These are phyloP conservation scores for Pilasporangium apinafurcum DNA, from an alignment of 352 stramenopile species.

Conservation along the genomic window DNA sequence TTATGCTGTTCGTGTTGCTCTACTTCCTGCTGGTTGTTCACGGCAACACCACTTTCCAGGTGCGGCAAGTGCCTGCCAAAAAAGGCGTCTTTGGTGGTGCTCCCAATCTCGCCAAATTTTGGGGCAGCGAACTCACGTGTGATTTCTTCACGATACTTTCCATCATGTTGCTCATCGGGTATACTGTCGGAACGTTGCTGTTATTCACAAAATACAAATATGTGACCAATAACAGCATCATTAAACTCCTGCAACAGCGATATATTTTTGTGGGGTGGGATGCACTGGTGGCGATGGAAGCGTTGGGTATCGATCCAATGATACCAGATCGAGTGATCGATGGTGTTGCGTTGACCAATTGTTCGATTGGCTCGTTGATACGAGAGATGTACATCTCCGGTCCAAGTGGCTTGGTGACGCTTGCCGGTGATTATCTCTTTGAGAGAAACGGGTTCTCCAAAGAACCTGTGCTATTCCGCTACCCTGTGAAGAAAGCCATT, in stretches of 20 bases:
- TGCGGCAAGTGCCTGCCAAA: conserved; percentile 14
- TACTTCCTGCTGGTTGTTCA: conserved; percentile 26
- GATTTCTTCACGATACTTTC: conserved; percentile 32
- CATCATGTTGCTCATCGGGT: conserved; percentile 19
- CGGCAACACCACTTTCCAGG: conserved; percentile 34
- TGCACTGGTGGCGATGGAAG: conserved; percentile 15
- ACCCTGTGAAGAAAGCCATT: conserved; percentile 1
- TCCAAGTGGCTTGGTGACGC: conserved; percentile 3
- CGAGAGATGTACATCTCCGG: conserved; percentile 3
- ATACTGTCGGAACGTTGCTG: conserved; percentile 16
- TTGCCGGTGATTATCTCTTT: conserved; percentile 8
- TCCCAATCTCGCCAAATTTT: conserved; percentile 28
- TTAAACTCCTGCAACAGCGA: conserved; percentile 36
- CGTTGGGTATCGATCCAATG: conserved; percentile 40
- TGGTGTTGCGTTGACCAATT: conserved; percentile 8
- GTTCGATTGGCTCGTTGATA: conserved; percentile 3
- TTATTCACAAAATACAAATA: conserved; percentile 28
- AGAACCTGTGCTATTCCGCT: conserved; percentile 4
- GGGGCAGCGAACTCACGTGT: conserved; percentile 41
- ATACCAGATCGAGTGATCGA: conserved; percentile 11
- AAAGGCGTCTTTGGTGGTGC: conserved; percentile 28
- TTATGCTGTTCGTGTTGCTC: conserved; percentile 36
- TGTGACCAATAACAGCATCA: conserved; percentile 29
- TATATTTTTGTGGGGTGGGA: conserved; percentile 55
- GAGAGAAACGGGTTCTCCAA: conserved; percentile 3